Conservation (phyloP, 805 yeast genomes). For the Hagleromyces aurorensis region DNA sequence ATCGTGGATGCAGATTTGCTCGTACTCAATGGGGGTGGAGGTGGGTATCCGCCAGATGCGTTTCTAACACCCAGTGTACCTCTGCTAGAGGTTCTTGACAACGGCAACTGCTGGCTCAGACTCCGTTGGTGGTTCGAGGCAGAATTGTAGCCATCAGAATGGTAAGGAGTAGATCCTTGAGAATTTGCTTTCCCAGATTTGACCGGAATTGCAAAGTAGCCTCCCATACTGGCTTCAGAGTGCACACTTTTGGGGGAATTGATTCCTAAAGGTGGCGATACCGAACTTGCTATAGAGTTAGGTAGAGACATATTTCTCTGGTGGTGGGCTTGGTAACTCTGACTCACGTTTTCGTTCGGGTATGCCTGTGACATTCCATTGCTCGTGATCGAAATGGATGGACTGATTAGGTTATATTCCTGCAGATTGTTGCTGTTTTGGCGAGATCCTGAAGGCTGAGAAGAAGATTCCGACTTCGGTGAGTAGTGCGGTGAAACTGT, state of each 20-base stretch:
- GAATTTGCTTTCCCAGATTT: conserved; percentile 12
- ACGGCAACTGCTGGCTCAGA: conserved; percentile 6
- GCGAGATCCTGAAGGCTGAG: conserved; percentile 8
- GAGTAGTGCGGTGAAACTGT: conserved; percentile 6
- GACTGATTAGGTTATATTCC: conserved; percentile 1
- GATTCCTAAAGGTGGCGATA: conserved; percentile 9
- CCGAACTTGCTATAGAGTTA: conserved; percentile 7
- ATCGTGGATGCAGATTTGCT: conserved; percentile 1
- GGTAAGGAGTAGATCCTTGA: conserved; percentile 15
- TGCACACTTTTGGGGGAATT: conserved; percentile 21
- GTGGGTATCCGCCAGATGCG: conserved; percentile 8
- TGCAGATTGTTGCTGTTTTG: conserved; percentile 5
- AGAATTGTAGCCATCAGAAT: conserved; percentile 10
- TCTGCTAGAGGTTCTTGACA: conserved; percentile 15
- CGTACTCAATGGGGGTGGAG: conserved; percentile 4
- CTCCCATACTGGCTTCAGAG: conserved; percentile 27
- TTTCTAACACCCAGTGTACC: conserved; percentile 9
- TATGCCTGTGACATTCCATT: conserved; percentile 14
- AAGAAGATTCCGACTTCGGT: conserved; percentile 4
- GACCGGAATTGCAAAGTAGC: conserved; percentile 32
- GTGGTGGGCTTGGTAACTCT: too few species aligned
- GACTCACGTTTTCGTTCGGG: not conserved
- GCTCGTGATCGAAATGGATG: conserved; percentile 16
- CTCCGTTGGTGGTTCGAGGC: conserved; percentile 3
- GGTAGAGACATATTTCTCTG: conserved; percentile 20